Base-by-base conservation (phyloP, 352 stramenopile genomes). In the Pythium pectinolyticum region DNA sequence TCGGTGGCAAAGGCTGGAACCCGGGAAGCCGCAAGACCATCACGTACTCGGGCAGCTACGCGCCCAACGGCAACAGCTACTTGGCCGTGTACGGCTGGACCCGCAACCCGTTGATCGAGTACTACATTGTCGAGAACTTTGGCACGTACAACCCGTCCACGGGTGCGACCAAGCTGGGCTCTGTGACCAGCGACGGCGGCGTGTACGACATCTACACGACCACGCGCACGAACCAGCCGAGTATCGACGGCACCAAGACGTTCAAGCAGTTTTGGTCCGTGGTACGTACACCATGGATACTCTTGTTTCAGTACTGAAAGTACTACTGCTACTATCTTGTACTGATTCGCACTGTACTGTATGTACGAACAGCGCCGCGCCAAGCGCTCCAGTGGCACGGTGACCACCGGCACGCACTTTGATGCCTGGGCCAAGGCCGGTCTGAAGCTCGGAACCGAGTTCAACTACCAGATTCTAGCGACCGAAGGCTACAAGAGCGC, bases 261-360 rank as follows among this genome's bases (percentile, higher is more conserved):
- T 61, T 61, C 54, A 28, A 61, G 41, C 54, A 61, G 54, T 61
- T 52, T 22, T 61, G 54, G 54, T 61, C 54, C 20, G 52, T 59
- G 52, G 52, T 57, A 46, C 15, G 50, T 57, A 57, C 15, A 19
- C 22, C 3, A 24, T 32, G 24, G 19, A n/a, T n/a, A n/a, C n/a
- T n/a, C n/a, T n/a, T n/a, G n/a, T n/a, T n/a, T n/a, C n/a, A n/a
- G n/a, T 7, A 22, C 24, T 31, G 15, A 17, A 45, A 17, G 8
- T 49, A 14, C 34, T 25, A 37, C n/a, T 37, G 9, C 12, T 27
- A 32, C 6, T n/a, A 0, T 12, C 22, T 12, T 10, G 19, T 5
- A 14, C 12, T 39, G 10, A 6, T 54, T 32, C 40, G 32, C n/a
- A 7, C 3, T 34, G 9, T 14, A 40, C 30, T 41, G 24, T 20